Evolutionary conservation across 2,329 filamentous ascomycete species (phyloP).

Genomic region (Pseudogymnoascus sp.): DNA sequence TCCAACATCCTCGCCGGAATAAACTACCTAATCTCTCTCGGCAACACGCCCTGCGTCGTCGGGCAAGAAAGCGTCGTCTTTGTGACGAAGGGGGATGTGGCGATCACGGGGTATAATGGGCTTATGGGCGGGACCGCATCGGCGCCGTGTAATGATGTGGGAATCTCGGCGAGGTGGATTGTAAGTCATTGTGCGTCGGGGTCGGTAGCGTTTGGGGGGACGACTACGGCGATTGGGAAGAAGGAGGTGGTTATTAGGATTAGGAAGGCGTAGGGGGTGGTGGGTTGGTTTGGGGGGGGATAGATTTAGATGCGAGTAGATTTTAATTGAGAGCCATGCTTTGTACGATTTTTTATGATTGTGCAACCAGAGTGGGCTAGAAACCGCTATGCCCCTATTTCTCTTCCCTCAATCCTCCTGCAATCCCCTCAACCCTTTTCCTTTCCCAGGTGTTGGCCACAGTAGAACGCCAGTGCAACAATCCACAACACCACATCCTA

Average conservation of each 20-base stretch:
- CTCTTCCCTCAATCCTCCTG: neutral
- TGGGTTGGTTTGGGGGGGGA: neutral
- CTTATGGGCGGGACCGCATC: neutral
- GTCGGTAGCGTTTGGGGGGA: neutral
- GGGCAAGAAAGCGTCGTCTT: neutral
- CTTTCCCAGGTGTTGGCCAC: neutral
- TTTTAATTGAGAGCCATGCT: neutral
- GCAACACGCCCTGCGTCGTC: neutral
- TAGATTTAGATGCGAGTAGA: neutral
- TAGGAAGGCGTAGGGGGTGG: neutral
- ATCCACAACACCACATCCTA: neutral
- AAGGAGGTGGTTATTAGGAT: neutral
- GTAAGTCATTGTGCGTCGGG: neutral
- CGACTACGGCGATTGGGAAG: neutral
- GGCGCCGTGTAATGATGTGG: neutral
- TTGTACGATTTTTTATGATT: neutral
- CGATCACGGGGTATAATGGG: neutral
- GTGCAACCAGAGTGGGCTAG: neutral
- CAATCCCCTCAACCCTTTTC: too few species aligned
- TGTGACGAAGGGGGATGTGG: neutral
- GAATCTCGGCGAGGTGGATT: neutral
- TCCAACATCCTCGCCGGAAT: neutral
- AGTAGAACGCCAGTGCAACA: neutral
- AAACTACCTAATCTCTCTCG: neutral
- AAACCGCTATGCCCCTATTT: neutral